phyloP scores from a whole-genome alignment of 2,329 filamentous ascomycete species.

The Venturia effusa region DNA sequence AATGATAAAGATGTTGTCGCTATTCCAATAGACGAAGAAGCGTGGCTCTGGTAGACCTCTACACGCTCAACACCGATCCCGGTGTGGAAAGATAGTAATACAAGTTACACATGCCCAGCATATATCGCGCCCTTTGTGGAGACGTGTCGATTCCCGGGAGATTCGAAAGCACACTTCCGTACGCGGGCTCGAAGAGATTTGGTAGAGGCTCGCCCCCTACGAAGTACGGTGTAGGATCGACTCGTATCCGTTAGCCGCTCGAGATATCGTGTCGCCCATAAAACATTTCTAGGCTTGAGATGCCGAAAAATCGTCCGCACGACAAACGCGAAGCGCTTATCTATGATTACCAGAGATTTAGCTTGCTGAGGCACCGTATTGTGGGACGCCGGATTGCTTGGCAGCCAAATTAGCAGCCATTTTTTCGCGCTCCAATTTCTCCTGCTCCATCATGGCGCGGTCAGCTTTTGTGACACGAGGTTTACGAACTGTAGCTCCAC shows the following conservation, averaged over 20 bases:
- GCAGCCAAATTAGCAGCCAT: conserved; percentile 21
- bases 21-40: no score
- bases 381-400: conserved; percentile 33
- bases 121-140: background rate
- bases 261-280: background rate
- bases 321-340: background rate
- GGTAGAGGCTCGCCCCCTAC: no score
- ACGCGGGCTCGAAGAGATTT: no score
- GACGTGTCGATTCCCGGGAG: background rate
- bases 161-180: no score
- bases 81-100: background rate
- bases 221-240: background rate
- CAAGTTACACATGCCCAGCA: background rate
- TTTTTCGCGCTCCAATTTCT: conserved; percentile 65
- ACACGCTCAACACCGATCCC: no score
- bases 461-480: conserved; percentile 80
- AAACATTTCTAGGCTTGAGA: background rate
- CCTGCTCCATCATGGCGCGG: conserved; percentile 67
- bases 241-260: background rate
- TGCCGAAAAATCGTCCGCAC: no score
- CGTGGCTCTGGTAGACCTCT: no score
- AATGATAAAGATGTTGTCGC: no score
- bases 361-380: background rate
- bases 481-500: conserved; percentile 64
- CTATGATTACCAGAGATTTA: background rate